Evolutionary conservation across 1,284 basidiomycete genomes (phyloP).

Genomic region (Somion occarium): DNA sequence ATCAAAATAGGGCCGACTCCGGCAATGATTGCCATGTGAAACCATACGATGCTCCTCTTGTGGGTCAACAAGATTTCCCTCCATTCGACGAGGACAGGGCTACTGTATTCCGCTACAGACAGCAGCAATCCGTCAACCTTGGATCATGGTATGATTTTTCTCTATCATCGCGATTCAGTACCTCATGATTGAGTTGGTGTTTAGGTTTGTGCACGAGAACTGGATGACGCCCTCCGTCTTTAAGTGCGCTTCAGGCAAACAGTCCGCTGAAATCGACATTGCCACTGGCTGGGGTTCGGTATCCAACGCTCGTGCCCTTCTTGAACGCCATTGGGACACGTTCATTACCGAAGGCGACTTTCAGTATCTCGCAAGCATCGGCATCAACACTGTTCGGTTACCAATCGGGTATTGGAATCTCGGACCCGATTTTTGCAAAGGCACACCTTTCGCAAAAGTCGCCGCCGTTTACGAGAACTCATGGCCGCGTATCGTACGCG

Average conservation of each 20-base stretch:
- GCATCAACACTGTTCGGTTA: slow-evolving; percentile 71
- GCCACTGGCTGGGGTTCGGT: slow-evolving; percentile 46
- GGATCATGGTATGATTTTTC: slow-evolving; percentile 48
- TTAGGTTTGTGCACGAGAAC: slow-evolving; percentile 72
- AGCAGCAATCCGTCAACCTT: slow-evolving; percentile 63
- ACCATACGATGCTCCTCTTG: slow-evolving; percentile 31
- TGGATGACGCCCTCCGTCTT: slow-evolving; percentile 79
- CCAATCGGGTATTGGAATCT: slow-evolving; percentile 70
- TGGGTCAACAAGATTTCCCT: slow-evolving; percentile 36
- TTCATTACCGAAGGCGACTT: slow-evolving; percentile 69
- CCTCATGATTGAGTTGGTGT: slow-evolving; percentile 1
- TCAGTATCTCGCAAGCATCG: slow-evolving; percentile 51
- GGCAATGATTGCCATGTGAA: neutral
- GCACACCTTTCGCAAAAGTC: slow-evolving; percentile 56
- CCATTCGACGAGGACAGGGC: slow-evolving; percentile 46
- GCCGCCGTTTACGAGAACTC: slow-evolving; percentile 58
- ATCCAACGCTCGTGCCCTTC: slow-evolving; percentile 43
- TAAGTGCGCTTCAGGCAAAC: slow-evolving; percentile 50
- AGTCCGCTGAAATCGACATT: slow-evolving; percentile 54
- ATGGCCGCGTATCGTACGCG: slow-evolving; percentile 56
- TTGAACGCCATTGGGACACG: slow-evolving; percentile 79
- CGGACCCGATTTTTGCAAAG: slow-evolving; percentile 41
- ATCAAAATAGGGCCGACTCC: too few species aligned
- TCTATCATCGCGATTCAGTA: neutral
- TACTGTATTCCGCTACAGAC: slow-evolving; percentile 55